phyloP scores from a whole-genome alignment of 768 basidiomycete species.

The Thelephora aurantiotincta region DNA sequence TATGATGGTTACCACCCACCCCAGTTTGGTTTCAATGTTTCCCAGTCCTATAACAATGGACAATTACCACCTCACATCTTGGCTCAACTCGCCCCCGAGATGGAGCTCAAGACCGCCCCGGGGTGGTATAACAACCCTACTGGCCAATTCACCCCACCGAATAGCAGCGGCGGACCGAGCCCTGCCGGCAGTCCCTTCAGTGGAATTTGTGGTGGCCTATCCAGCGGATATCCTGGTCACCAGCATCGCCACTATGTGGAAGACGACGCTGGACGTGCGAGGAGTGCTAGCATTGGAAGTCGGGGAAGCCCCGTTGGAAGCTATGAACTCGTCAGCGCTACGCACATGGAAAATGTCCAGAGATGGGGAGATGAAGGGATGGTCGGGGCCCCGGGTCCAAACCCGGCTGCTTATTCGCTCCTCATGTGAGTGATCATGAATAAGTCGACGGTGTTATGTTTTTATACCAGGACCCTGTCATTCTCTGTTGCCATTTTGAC shows the following conservation, averaged over 20 bases:
- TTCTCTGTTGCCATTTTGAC: too few species aligned
- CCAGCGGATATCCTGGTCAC: too few species aligned
- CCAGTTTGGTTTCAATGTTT: constrained; percentile 1
- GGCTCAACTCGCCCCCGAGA: background rate
- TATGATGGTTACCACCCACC: constrained; percentile 21
- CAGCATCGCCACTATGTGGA: background rate
- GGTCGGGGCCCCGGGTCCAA: too few species aligned
- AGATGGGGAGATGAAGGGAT: background rate
- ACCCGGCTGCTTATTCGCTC: too few species aligned
- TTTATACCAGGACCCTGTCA: too few species aligned
- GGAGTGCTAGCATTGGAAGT: background rate
- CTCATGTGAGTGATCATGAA: too few species aligned
- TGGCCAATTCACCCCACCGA: background rate
- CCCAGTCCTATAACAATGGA: background rate
- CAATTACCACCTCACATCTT: background rate
- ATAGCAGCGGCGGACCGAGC: background rate
- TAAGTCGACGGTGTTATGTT: too few species aligned
- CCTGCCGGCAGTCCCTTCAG: background rate
- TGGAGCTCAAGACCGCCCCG: background rate
- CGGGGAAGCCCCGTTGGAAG: background rate
- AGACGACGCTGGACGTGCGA: background rate
- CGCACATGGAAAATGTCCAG: background rate
- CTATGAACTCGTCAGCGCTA: background rate
- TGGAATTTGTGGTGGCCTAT: background rate
- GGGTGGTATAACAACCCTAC: background rate